A percentile compares a stretch with the other conserved stretches of the same genome.
Conservation (phyloP, 2,329 filamentous ascomycete genomes). For the Drechmeria coniospora region DNA sequence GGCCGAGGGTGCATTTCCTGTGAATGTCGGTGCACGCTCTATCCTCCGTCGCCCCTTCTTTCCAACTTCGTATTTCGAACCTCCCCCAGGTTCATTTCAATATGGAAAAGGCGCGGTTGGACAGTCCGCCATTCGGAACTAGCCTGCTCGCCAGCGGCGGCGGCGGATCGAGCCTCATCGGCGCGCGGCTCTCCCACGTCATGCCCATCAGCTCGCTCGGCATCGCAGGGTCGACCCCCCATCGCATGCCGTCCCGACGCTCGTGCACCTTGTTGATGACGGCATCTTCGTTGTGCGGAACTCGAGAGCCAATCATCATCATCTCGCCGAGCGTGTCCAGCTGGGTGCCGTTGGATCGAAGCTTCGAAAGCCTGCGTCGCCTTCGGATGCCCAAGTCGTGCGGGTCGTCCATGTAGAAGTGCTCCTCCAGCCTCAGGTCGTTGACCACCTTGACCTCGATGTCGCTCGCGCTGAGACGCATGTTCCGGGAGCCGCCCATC, state of each 20-base stretch:
- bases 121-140: neutral
- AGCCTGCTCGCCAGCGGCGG: neutral
- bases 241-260: conserved; percentile 8
- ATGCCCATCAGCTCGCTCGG: conserved; percentile 14
- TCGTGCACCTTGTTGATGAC: conserved; percentile 19
- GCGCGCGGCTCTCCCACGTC: conserved; percentile 13
- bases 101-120: neutral
- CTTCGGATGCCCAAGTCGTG: conserved; percentile 21
- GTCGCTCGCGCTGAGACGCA: conserved; percentile 33
- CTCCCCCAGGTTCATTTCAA: too few species aligned
- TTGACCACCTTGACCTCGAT: conserved; percentile 33
- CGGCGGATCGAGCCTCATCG: conserved; percentile 14
- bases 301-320: conserved; percentile 18
- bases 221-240: conserved; percentile 11
- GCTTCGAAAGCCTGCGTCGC: conserved; percentile 24
- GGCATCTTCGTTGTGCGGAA: conserved; percentile 16
- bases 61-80: too few species aligned
- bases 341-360: conserved; percentile 10
- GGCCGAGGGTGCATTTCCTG: too few species aligned
- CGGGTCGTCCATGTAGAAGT: conserved; percentile 23
- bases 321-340: conserved; percentile 22
- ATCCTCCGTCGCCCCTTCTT: too few species aligned
- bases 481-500: conserved; percentile 30
- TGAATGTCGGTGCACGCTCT: too few species aligned
- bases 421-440: conserved; percentile 23